Percentiles rank a stretch among this genome's conserved stretches.
These are phyloP conservation scores for Lithohypha guttulata DNA, from an alignment of 2,329 filamentous ascomycete species.

Conservation along the genomic window DNA sequence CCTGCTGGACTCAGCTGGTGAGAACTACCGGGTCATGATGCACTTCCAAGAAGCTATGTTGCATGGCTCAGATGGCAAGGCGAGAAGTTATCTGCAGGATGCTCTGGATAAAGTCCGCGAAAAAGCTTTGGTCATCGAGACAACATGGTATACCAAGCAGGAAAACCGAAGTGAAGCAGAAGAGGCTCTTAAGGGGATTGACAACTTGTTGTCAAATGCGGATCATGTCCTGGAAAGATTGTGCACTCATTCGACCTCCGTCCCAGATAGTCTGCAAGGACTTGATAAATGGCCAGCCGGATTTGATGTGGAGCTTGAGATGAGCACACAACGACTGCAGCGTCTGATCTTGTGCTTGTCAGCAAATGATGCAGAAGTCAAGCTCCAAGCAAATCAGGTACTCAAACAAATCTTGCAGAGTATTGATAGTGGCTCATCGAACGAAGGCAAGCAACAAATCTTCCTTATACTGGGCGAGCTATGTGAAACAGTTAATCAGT, in stretches of 20 bases:
- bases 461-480: constrained; percentile 73
- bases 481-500: constrained; percentile 49
- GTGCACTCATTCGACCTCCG: constrained; percentile 40
- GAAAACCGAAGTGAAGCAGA: no score
- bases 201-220: constrained; percentile 5
- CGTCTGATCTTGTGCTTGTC: constrained; percentile 64
- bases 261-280: constrained; percentile 33
- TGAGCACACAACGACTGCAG: constrained; percentile 64
- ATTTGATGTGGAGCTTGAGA: constrained; percentile 67
- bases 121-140: constrained; percentile 6
- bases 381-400: constrained; percentile 63
- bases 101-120: constrained; percentile 26
- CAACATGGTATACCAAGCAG: neutral
- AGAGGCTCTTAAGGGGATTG: neutral
- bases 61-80: constrained; percentile 29
- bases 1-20: constrained; percentile 42
- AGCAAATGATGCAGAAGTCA: constrained; percentile 63
- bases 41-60: constrained; percentile 35
- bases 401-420: constrained; percentile 39
- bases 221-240: constrained; percentile 35
- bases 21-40: constrained; percentile 39
- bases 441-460: constrained; percentile 50
- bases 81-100: constrained; percentile 27
- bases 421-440: constrained; percentile 49
- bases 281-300: constrained; percentile 32